Percentiles rank a stretch among this genome's conserved stretches.
These are phyloP conservation scores for Carex scoparia DNA, from an alignment of 176 grass and related monocot genomes.

Conservation along the genomic window DNA sequence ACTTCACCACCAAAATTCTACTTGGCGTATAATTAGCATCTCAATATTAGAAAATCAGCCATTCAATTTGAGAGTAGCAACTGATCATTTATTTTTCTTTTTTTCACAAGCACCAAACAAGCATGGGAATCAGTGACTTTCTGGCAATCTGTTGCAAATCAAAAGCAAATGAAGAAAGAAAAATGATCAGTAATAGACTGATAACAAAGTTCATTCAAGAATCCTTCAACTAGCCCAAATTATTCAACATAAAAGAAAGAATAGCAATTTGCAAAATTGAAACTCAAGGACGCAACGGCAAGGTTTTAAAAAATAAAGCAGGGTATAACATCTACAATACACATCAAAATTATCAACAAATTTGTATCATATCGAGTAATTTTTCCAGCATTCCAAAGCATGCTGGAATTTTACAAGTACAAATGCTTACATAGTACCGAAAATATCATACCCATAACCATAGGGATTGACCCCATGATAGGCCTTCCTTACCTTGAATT, in stretches of 20 bases:
- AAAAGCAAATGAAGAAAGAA: constrained; percentile 16
- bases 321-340: not conserved
- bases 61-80: not conserved
- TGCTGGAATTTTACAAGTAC: not conserved
- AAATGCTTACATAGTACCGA: not conserved
- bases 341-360: not conserved
- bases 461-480: not conserved
- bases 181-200: not conserved
- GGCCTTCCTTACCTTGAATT: not conserved
- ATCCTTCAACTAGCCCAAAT: not conserved
- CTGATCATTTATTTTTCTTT: constrained; percentile 9
- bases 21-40: not conserved
- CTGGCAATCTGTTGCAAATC: constrained; percentile 56
- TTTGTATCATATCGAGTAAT: not conserved
- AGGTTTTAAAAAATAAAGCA: not conserved
- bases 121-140: constrained; percentile 66
- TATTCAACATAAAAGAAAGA: not conserved
- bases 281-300: not conserved
- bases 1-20: not conserved
- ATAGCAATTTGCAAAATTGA: not conserved
- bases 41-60: not conserved
- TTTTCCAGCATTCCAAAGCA: not conserved
- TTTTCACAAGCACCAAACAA: constrained; percentile 21
- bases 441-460: not conserved
- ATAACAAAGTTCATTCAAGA: constrained; percentile 7